Percentiles rank a stretch among this genome's conserved stretches.
Conservation (phyloP, 1,139 yeast genomes). For the Scheffersomyces parashehatae region DNA sequence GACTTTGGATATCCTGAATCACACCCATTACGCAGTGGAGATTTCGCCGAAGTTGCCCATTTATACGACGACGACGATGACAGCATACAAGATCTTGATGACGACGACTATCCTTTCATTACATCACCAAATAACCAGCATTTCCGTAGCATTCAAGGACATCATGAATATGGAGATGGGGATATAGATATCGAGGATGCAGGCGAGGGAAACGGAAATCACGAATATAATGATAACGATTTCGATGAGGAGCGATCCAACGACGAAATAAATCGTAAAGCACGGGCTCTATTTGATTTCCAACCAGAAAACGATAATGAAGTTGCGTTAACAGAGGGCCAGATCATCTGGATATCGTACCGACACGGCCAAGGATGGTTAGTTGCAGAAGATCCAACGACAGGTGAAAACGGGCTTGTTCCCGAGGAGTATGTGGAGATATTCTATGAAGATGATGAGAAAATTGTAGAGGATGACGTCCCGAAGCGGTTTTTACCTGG, state of each 20-base stretch:
- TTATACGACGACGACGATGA: constrained; percentile 19
- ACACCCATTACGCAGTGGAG: constrained; percentile 69
- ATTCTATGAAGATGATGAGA: constrained; percentile 25
- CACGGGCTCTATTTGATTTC: constrained; percentile 87
- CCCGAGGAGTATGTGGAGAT: constrained; percentile 92
- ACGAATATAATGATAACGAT: constrained; percentile 3
- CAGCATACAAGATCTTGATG: constrained; percentile 8
- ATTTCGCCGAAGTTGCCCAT: constrained; percentile 16
- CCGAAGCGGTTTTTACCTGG: constrained; percentile 52
- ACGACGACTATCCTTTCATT: constrained; percentile 3
- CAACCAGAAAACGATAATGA: constrained; percentile 94
- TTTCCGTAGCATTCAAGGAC: constrained; percentile 1
- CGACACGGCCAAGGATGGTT: constrained; percentile 99
- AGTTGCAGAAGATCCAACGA: constrained; percentile 80
- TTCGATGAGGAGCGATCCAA: constrained; percentile 11
- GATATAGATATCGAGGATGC: constrained; percentile 5
- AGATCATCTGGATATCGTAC: constrained; percentile 79
- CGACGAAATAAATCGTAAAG: constrained; percentile 54
- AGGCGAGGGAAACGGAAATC: constrained; percentile 3
- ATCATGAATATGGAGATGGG: constrained; percentile 7
- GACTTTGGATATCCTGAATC: constrained; percentile 76
- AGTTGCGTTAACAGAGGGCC: constrained; percentile 76
- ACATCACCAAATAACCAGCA: constrained; percentile 10
- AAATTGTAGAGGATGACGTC: constrained; percentile 30
- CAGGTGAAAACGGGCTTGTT: constrained; percentile 87